Evolutionary conservation across 805 yeast species (phyloP).

Genomic region (Candida ipomoeae): DNA sequence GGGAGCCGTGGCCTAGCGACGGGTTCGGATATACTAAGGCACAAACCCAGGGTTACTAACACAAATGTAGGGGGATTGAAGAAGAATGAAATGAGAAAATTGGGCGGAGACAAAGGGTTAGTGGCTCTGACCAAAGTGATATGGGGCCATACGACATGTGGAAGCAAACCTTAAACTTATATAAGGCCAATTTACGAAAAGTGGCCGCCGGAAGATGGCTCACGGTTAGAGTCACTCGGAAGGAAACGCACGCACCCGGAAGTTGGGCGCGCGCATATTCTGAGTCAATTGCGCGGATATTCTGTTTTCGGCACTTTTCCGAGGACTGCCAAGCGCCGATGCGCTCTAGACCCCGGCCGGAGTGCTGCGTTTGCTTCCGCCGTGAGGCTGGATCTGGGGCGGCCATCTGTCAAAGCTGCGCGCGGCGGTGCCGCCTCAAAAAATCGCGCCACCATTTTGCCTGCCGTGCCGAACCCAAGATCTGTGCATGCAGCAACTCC

Average conservation of each 20-base stretch:
- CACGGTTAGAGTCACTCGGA: background rate
- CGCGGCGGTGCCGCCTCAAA: background rate
- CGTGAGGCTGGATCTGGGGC: background rate
- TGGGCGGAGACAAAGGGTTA: background rate
- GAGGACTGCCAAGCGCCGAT: background rate
- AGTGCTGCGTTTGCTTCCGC: background rate
- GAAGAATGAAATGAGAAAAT: background rate
- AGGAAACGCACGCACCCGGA: background rate
- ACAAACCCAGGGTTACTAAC: too few species aligned
- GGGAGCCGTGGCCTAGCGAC: too few species aligned
- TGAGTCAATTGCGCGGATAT: background rate
- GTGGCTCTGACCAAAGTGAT: background rate
- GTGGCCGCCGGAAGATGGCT: too few species aligned
- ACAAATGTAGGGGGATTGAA: too few species aligned
- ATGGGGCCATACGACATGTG: background rate
- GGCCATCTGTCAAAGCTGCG: background rate
- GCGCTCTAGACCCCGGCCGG: background rate
- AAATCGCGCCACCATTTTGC: background rate
- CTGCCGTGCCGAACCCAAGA: background rate
- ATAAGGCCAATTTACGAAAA: background rate
- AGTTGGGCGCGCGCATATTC: background rate
- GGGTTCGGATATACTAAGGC: too few species aligned
- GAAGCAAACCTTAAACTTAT: background rate
- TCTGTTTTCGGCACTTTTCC: background rate
- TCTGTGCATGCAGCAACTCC: background rate